Base-by-base conservation (phyloP, 352 stramenopile genomes). In the Globisporangium iwayamae region DNA sequence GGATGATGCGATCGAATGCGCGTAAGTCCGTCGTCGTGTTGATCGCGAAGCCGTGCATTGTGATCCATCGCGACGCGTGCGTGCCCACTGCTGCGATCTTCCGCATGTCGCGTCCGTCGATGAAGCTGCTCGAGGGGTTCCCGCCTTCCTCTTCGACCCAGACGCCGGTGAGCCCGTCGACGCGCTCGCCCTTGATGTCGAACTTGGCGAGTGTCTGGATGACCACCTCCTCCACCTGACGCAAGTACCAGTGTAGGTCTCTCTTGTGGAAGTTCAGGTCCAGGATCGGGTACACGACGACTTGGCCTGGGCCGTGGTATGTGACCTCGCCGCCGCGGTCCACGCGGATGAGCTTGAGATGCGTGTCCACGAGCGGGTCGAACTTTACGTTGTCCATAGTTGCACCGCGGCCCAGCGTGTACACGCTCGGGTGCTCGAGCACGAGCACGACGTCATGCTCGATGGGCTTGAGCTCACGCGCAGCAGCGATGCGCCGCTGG, bases 261-360 rank as follows among this genome's bases (percentile, higher is more conserved):
- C 96, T 89, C 76, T 96, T 95, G 76, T 98, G 93, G 41, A 90
- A 76, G 55, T 87, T 88, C 36, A 99, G 84, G 73, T 99, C 91
- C 45, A 99, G 74, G 30, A 99, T 92, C 34, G 97, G 97, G 80
- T 99, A 99, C 34, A 97, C 89, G 0, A 99, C 96, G 10, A 99
- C 73, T 68, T 99, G 98, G 22, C 96, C 96, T 1, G 97, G 98
- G 4, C 97, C 97, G 70, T 99, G 98, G 77, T 97, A 99, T 11
- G 98, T 99, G 20, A 99, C 97, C 79, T 99, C 96, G 25, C 98
- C 98, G 28, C 98, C 98, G n/a, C 98, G 93, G 73, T 99, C 97
- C n/a, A 98, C 94, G 32, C 96, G 81, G 68, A 98, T 95, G n/a
- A 99, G 82, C 71, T 96, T 90, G 55, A 91, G 55, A 47, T 79